phyloP scores from a whole-genome alignment of 2,329 filamentous ascomycete species.

The Cladophialophora psammophila region DNA sequence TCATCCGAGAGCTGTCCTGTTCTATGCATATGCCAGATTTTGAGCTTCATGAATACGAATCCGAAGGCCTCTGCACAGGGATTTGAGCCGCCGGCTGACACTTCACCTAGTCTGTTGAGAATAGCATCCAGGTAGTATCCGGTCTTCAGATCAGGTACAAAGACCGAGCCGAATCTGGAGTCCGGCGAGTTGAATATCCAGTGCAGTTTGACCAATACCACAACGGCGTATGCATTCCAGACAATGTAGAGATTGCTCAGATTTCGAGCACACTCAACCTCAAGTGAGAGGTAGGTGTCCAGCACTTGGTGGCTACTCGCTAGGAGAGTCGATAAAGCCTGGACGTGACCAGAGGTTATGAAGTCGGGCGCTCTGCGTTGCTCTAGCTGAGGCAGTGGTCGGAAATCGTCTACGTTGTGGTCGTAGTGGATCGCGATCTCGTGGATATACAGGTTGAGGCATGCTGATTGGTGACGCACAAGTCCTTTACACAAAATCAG shows the following conservation, averaged over 20 bases:
- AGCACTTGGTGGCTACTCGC: slow-evolving; percentile 69
- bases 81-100: slow-evolving; percentile 68
- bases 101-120: slow-evolving; percentile 70
- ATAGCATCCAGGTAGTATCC: slow-evolving; percentile 72
- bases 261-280: slow-evolving; percentile 64
- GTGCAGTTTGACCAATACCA: slow-evolving; percentile 76
- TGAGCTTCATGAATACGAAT: slow-evolving; percentile 72
- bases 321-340: slow-evolving; percentile 70
- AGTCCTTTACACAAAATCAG: slow-evolving; percentile 17
- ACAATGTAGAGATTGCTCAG: slow-evolving; percentile 75
- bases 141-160: slow-evolving; percentile 70
- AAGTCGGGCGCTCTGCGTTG: slow-evolving; percentile 36
- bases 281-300: slow-evolving; percentile 68
- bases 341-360: slow-evolving; percentile 66
- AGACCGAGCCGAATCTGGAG: slow-evolving; percentile 71
- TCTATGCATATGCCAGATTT: slow-evolving; percentile 68
- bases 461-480: slow-evolving; percentile 68
- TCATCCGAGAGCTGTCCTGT: slow-evolving; percentile 47
- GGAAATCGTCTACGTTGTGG: slow-evolving; percentile 62
- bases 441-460: slow-evolving; percentile 75
- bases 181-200: slow-evolving; percentile 69
- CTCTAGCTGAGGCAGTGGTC: slow-evolving; percentile 41
- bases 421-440: slow-evolving; percentile 75
- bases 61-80: slow-evolving; percentile 73
- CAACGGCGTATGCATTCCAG: slow-evolving; percentile 73